Evolutionary conservation across 129 eudicot genomes (phyloP).

Genomic region (Escallonia herrerae): DNA sequence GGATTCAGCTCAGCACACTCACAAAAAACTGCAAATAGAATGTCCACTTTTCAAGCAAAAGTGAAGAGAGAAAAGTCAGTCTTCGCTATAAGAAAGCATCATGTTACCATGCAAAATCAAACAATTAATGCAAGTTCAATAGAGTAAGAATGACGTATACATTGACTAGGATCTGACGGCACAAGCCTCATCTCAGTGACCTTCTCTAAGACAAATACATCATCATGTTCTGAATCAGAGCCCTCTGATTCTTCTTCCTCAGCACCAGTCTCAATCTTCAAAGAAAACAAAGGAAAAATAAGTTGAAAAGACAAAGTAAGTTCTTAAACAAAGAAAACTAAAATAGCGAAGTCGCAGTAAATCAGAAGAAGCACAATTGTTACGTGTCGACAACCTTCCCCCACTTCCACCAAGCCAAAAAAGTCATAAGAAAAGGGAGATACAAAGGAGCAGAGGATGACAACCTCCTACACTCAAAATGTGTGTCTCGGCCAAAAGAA

Average conservation of each 20-base stretch:
- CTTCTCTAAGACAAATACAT: slow-evolving; percentile 44
- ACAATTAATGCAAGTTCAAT: background rate
- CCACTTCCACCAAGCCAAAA: too few species aligned
- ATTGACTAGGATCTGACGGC: slow-evolving; percentile 74
- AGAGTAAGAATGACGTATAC: slow-evolving; percentile 24
- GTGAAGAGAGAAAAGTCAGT: background rate
- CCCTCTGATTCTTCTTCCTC: slow-evolving; percentile 62
- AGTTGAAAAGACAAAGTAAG: background rate
- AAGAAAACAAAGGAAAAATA: slow-evolving; percentile 3
- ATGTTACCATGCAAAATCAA: background rate
- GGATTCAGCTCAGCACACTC: slow-evolving; percentile 96
- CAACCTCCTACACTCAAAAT: too few species aligned
- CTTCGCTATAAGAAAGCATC: background rate
- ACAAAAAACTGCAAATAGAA: slow-evolving; percentile 66
- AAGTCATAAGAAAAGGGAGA: too few species aligned
- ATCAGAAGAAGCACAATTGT: too few species aligned
- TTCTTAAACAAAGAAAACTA: background rate
- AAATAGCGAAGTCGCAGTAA: background rate
- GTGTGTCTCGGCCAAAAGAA: background rate
- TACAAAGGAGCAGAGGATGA: too few species aligned
- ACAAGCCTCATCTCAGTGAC: slow-evolving; percentile 85
- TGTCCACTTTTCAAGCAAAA: slow-evolving; percentile 53
- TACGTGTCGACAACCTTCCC: too few species aligned
- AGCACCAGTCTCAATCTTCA: slow-evolving; percentile 68
- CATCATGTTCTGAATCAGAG: slow-evolving; percentile 56